A percentile compares a stretch with the other conserved stretches of the same genome.
phyloP scores from a whole-genome alignment of 805 yeast species.

The Candida morakotiae region DNA sequence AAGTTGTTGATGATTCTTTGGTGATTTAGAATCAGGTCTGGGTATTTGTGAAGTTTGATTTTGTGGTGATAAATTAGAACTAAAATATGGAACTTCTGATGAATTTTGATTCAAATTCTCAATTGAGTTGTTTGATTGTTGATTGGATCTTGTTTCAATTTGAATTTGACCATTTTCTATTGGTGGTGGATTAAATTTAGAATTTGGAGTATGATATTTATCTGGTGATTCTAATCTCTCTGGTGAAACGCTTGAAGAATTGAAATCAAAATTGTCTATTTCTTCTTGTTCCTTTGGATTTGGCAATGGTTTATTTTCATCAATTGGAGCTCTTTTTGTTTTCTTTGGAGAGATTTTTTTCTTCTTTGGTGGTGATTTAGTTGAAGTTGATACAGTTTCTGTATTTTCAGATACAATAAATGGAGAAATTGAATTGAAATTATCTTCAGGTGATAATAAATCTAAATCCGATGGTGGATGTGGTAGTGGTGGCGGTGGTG shows the following conservation, averaged over 20 bases:
- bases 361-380: constrained; percentile 4
- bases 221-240: background rate
- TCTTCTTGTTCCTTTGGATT: background rate
- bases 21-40: constrained; percentile 1
- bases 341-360: constrained; percentile 1
- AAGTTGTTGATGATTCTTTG: constrained; percentile 2
- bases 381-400: background rate
- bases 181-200: too few relatives aligned
- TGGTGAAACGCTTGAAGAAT: too few relatives aligned
- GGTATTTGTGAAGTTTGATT: constrained; percentile 1
- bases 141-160: too few relatives aligned
- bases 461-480: background rate
- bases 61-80: background rate
- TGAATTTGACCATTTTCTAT: too few relatives aligned
- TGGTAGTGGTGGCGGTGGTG: constrained; percentile 10
- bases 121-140: too few relatives aligned
- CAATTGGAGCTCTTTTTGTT: background rate
- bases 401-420: background rate
- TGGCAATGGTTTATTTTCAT: constrained; percentile 5
- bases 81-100: background rate
- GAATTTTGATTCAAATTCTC: too few relatives aligned
- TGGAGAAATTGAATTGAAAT: background rate
- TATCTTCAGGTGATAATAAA: background rate
- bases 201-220: too few relatives aligned
- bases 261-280: too few relatives aligned